Evolutionary conservation across 768 basidiomycete genomes (phyloP).

Genomic region (Macrolepiota albuminosa): DNA sequence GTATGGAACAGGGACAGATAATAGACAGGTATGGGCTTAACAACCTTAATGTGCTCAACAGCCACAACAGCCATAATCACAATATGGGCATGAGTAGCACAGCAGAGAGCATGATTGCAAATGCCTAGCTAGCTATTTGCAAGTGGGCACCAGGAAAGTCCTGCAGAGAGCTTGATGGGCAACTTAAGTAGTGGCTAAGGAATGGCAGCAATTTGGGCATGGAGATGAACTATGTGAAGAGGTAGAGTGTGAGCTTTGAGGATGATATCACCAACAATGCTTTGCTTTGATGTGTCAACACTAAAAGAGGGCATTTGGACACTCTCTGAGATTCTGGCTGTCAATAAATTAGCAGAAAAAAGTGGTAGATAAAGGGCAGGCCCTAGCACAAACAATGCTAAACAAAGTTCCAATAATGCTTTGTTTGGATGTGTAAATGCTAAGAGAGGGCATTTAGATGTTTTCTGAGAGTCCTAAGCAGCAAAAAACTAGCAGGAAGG

Average conservation of each 20-base stretch:
- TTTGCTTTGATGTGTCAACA: no score
- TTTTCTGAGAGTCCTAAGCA: no score
- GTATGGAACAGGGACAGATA: neutral
- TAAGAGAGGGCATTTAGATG: no score
- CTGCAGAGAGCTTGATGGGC: conserved; percentile 73
- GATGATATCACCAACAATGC: conserved; percentile 29
- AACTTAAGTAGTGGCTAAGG: conserved; percentile 77
- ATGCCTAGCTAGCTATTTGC: conserved; percentile 54
- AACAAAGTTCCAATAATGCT: no score
- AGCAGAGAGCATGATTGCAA: conserved; percentile 10
- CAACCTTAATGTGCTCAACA: neutral
- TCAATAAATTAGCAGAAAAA: no score
- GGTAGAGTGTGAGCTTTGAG: conserved; percentile 66
- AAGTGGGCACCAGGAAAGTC: conserved; percentile 51
- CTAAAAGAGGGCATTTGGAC: no score
- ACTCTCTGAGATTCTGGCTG: no score
- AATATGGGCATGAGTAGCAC: neutral
- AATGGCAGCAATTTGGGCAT: conserved; percentile 61
- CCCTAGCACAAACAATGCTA: no score
- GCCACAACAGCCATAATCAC: conserved; percentile 1
- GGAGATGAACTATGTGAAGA: conserved; percentile 37
- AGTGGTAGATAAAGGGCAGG: no score
- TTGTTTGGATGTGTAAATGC: no score
- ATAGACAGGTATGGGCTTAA: neutral
- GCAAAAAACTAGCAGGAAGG: no score